Evolutionary conservation across 2,329 filamentous ascomycete species (phyloP).

Genomic region (Sordariomycetes sp.): DNA sequence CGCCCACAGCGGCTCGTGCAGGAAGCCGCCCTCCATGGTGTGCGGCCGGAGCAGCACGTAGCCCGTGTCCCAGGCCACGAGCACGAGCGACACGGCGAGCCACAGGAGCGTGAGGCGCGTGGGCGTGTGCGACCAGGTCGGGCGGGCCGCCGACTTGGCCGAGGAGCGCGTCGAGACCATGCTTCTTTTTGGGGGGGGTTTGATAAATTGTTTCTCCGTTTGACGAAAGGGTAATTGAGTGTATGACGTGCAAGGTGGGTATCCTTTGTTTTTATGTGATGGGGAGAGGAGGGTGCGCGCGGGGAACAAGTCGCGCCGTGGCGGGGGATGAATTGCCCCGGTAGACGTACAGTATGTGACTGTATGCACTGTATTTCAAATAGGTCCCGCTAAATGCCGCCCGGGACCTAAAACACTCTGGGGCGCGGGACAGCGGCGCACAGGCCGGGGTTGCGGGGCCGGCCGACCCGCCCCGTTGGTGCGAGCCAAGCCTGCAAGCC

Average conservation of each 20-base stretch:
- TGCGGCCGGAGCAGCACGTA: conserved; percentile 75
- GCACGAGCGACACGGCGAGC: conserved; percentile 63
- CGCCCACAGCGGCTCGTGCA: conserved; percentile 62
- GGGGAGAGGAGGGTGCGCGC: neutral
- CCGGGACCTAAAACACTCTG: too few species aligned
- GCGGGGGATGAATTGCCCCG: too few species aligned
- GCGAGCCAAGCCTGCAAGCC: too few species aligned
- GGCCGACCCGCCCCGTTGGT: too few species aligned
- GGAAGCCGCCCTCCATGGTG: conserved; percentile 66
- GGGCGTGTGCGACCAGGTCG: conserved; percentile 33
- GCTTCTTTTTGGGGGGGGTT: neutral
- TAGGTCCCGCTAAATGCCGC: too few species aligned
- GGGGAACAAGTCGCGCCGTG: too few species aligned
- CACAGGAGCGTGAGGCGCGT: conserved; percentile 46
- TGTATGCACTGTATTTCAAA: too few species aligned
- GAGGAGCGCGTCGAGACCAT: neutral
- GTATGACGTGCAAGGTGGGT: neutral
- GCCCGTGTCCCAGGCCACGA: conserved; percentile 70
- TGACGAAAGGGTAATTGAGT: neutral
- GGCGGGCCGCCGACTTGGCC: conserved; percentile 8
- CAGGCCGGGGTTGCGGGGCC: too few species aligned
- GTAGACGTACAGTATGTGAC: too few species aligned
- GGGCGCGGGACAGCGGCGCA: too few species aligned
- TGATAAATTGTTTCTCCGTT: neutral
- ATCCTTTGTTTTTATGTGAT: neutral